These are phyloP conservation scores for Aspergillus latus DNA, from an alignment of 2,329 filamentous ascomycete species.

Conservation along the genomic window DNA sequence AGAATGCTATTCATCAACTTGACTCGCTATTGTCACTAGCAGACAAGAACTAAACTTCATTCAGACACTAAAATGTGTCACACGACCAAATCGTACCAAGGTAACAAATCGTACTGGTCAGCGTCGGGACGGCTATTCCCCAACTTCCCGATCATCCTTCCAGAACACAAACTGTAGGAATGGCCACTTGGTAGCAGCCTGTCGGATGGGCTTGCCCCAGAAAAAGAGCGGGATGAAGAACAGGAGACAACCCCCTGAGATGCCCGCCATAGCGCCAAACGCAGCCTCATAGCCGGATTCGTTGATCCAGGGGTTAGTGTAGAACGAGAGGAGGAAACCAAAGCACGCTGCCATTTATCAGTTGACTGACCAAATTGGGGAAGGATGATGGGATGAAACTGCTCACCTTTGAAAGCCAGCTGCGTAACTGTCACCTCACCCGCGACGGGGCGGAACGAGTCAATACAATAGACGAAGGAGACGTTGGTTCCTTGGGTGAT, in stretches of 20 bases:
- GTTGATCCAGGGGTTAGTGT: constrained; percentile 15
- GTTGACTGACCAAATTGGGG: background rate
- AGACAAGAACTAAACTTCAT: too few species aligned
- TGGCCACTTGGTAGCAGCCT: constrained; percentile 5
- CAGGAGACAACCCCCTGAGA: constrained; percentile 2
- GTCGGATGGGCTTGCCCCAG: constrained; percentile 5
- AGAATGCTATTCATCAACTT: too few species aligned
- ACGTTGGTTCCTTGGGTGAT: constrained; percentile 10
- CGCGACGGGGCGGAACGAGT: constrained; percentile 9
- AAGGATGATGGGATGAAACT: background rate
- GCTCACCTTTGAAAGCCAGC: constrained; percentile 15
- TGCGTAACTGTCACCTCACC: constrained; percentile 11
- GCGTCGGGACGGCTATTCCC: background rate
- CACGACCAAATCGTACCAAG: too few species aligned
- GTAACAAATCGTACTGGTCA: too few species aligned
- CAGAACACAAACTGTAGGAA: constrained; percentile 4
- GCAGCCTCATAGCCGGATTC: constrained; percentile 7
- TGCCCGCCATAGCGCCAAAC: constrained; percentile 13
- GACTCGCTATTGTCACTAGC: too few species aligned
- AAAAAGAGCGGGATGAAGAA: constrained; percentile 7
- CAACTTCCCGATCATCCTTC: constrained; percentile 10
- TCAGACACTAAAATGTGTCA: too few species aligned
- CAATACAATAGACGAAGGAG: constrained; percentile 14
- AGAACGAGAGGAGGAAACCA: constrained; percentile 17
- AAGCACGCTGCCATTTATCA: constrained; percentile 7